A percentile compares a stretch with the other conserved stretches of the same genome.
Evolutionary conservation across 805 yeast species (phyloP).

Genomic region (Yarrowia porcina): DNA sequence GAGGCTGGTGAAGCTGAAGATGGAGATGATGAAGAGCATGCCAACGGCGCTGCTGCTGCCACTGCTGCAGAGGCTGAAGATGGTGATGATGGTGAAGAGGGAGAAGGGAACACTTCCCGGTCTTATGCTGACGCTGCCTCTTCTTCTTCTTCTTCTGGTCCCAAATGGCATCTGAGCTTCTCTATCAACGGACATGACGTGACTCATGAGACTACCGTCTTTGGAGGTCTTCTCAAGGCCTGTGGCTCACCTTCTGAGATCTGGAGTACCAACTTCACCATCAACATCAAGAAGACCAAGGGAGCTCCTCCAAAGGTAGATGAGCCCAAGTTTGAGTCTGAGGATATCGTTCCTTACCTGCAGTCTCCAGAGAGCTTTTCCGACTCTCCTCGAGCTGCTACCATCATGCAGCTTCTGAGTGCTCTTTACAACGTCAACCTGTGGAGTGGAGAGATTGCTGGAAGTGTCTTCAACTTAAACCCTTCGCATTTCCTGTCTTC

Average conservation of each 20-base stretch:
- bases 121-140: slow-evolving; percentile 9
- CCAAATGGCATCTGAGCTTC: slow-evolving; percentile 53
- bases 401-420: slow-evolving; percentile 33
- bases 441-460: slow-evolving; percentile 29
- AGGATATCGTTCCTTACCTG: slow-evolving; percentile 29
- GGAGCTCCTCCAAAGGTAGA: slow-evolving; percentile 27
- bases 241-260: slow-evolving; percentile 35
- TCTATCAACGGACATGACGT: slow-evolving; percentile 53
- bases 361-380: slow-evolving; percentile 33
- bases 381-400: slow-evolving; percentile 28
- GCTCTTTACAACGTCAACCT: slow-evolving; percentile 34
- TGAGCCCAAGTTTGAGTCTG: slow-evolving; percentile 30
- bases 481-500: slow-evolving; percentile 56
- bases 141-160: slow-evolving; percentile 12
- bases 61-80: slow-evolving; percentile 2
- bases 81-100: slow-evolving; percentile 4
- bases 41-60: not conserved
- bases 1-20: not conserved
- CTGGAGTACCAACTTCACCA: slow-evolving; percentile 57
- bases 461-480: slow-evolving; percentile 28
- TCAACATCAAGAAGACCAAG: slow-evolving; percentile 44
- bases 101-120: slow-evolving; percentile 7
- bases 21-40: slow-evolving; percentile 2
- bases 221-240: slow-evolving; percentile 54
- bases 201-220: slow-evolving; percentile 66